Conservation (phyloP, 257 asterid genomes). For the Nicotiana attenuata region DNA sequence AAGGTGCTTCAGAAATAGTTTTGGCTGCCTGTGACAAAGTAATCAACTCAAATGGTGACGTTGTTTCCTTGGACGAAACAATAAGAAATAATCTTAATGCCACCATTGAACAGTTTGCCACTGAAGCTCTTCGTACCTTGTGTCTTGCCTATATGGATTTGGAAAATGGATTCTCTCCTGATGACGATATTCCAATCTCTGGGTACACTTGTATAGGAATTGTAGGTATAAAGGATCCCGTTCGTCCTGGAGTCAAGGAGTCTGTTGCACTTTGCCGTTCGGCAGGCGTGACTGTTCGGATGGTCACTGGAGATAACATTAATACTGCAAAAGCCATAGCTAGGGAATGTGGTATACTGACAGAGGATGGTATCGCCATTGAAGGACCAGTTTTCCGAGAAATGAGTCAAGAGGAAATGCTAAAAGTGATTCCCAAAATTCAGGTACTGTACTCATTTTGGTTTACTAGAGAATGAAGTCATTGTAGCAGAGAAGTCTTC, state of each 20-base stretch:
- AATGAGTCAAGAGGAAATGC: slow-evolving; percentile 16
- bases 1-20: slow-evolving; percentile 18
- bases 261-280: slow-evolving; percentile 19
- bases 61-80: slow-evolving; percentile 11
- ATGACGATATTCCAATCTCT: slow-evolving; percentile 13
- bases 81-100: slow-evolving; percentile 1
- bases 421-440: slow-evolving; percentile 13
- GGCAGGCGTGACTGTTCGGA: slow-evolving; percentile 18
- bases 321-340: slow-evolving; percentile 24
- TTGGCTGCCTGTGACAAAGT: slow-evolving; percentile 20
- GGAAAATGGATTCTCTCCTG: slow-evolving; percentile 14
- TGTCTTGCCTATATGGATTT: slow-evolving; percentile 21
- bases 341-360: slow-evolving; percentile 22
- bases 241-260: slow-evolving; percentile 22
- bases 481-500: background rate
- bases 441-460: slow-evolving; percentile 5
- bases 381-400: slow-evolving; percentile 22
- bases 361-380: slow-evolving; percentile 16
- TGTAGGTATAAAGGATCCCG: slow-evolving; percentile 24
- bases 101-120: slow-evolving; percentile 17
- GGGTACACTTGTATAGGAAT: slow-evolving; percentile 14
- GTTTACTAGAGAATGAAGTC: background rate
- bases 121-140: slow-evolving; percentile 21
- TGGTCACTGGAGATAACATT: slow-evolving; percentile 23
- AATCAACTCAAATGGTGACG: slow-evolving; percentile 11